Conservation (phyloP, 2,329 filamentous ascomycete species). For the Fusarium marasasianum region DNA sequence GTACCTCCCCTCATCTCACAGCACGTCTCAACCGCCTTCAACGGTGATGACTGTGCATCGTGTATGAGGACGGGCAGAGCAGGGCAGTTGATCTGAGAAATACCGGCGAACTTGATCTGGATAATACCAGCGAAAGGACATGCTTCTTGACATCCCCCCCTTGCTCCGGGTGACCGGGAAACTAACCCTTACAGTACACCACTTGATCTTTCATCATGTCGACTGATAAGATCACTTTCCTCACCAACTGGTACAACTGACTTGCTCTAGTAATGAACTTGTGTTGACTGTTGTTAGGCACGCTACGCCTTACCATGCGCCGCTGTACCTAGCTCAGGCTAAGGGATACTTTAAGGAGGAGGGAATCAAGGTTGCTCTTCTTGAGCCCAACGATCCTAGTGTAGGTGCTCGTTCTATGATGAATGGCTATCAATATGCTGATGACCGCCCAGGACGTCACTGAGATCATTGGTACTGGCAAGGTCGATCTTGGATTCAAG, state of each 20-base stretch:
- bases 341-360: constrained; percentile 80
- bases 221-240: constrained; percentile 85
- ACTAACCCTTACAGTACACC: constrained; percentile 60
- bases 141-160: constrained; percentile 68
- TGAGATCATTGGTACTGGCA: constrained; percentile 80
- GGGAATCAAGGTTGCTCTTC: constrained; percentile 78
- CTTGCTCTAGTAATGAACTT: constrained; percentile 7
- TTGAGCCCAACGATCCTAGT: constrained; percentile 83
- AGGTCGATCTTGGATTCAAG: constrained; percentile 83
- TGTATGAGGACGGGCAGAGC: constrained; percentile 33
- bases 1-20: not conserved
- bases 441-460: constrained; percentile 70
- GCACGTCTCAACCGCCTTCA: not conserved
- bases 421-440: not conserved
- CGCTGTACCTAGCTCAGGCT: constrained; percentile 79
- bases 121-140: constrained; percentile 90
- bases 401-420: constrained; percentile 49
- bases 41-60: not conserved
- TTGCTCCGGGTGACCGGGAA: constrained; percentile 44
- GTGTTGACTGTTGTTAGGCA: constrained; percentile 64
- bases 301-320: constrained; percentile 82
- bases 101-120: constrained; percentile 88
- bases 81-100: constrained; percentile 70
- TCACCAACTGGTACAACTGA: constrained; percentile 77
- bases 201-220: constrained; percentile 69